Evolutionary conservation across 2,329 filamentous ascomycete species (phyloP), one percentile per base, ranked within the genome.

Genomic region (Sclerotinia glacialis): DNA sequence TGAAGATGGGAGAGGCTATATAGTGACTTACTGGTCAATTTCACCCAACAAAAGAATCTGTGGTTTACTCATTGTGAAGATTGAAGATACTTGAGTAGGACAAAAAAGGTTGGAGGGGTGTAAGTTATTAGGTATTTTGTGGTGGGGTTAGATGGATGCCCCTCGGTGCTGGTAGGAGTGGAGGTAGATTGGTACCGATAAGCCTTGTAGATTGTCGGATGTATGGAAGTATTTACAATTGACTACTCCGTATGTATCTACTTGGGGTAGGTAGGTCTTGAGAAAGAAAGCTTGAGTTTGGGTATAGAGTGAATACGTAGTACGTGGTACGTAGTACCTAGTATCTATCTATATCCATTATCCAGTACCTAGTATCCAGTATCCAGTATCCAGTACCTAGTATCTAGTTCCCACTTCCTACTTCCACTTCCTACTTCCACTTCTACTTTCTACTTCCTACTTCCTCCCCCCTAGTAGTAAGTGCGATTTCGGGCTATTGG

Each of bases 21-120:
- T 31, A 40, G 9, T 49, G 31, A 82, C 85, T 72, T 78, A 90
- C 88, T 88, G 85, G 66, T 85, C 82, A 69, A 91, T 86, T 47
- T 80, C 74, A 58, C 89, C 88, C 21, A 91, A 79, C 52, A 88
- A 81, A 9, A 91, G 81, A 59, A 88, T 83, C 73, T 86, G 88
- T 49, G 84, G 82, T 72, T 82, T 85, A 31, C 73, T 63, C 75
- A 77, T 77, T 18, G 54, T 72, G 58, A 59, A n/a, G 31, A 34
- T 53, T 54, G 56, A 26, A 21, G 44, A 52, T 49, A 44, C 61
- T 26, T 31, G 52, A 28, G 54, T 28, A 40, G 6, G 23, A 16
- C 34, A 18, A 53, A 54, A 26, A 55, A 59, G 49, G 52, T 46
- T 42, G 53, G 54, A 64, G 23, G 60, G 47, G 37, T 62, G 23